Percentiles rank a stretch among this genome's conserved stretches.
Conservation (phyloP, 495 filamentous ascomycete species). For the Bacidia gigantensis region DNA sequence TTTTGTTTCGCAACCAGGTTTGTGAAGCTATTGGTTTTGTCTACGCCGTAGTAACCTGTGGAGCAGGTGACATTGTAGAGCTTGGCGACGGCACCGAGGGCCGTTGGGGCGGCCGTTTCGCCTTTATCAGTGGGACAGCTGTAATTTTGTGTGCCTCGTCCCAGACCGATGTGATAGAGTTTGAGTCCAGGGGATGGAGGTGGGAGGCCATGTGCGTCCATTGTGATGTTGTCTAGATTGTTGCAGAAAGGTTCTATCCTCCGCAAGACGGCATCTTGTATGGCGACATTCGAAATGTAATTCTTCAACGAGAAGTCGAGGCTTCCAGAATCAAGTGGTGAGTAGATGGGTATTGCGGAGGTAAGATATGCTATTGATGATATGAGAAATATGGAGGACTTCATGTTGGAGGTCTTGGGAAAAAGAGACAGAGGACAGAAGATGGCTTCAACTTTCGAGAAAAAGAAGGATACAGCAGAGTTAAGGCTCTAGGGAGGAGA, state of each 20-base stretch:
- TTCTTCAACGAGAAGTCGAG: conserved; percentile 6
- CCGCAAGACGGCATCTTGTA: neutral
- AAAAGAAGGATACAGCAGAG: neutral
- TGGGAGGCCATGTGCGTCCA: neutral
- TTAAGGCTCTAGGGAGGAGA: neutral
- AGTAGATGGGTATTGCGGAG: conserved; percentile 8
- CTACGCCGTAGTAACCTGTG: conserved; percentile 39
- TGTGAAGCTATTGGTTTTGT: conserved; percentile 41
- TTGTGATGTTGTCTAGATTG: conserved; percentile 1
- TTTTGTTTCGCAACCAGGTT: conserved; percentile 35
- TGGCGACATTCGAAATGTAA: conserved; percentile 4
- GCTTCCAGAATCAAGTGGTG: conserved; percentile 1
- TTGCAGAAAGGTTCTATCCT: neutral
- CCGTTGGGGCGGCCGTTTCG: conserved; percentile 38
- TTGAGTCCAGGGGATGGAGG: neutral
- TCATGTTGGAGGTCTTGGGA: conserved; percentile 5
- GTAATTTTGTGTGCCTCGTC: conserved; percentile 86
- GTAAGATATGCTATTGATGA: conserved; percentile 4
- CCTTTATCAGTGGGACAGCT: conserved; percentile 53
- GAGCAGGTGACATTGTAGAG: conserved; percentile 84
- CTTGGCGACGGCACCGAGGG: conserved; percentile 63
- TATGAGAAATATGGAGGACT: conserved; percentile 3
- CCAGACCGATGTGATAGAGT: conserved; percentile 67
- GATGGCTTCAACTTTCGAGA: neutral
- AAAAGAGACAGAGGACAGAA: neutral